These are phyloP conservation scores for Amoebophrya sp. DNA, from an alignment of 169 alveolate genomes.

Conservation along the genomic window DNA sequence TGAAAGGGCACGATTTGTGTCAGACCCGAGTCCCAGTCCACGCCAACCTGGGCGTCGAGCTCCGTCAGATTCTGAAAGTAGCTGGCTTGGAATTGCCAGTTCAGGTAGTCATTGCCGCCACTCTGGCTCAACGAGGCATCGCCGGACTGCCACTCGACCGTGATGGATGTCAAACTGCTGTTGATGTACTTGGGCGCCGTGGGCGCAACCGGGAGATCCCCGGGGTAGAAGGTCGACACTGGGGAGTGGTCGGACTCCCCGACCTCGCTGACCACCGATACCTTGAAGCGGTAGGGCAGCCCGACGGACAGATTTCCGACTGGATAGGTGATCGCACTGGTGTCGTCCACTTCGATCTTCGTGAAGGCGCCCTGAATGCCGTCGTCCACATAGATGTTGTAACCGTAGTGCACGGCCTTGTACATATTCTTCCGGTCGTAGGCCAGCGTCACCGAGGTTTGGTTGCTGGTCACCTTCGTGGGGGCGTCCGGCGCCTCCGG, in stretches of 20 bases:
- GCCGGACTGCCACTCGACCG: not conserved
- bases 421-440: not conserved
- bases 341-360: not conserved
- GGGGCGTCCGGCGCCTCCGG: not conserved
- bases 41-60: not conserved
- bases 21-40: not conserved
- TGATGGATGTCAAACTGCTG: not conserved
- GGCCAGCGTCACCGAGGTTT: not conserved
- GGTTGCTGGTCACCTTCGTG: not conserved
- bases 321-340: not conserved
- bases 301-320: not conserved
- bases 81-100: not conserved
- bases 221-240: not conserved
- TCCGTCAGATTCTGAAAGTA: not conserved
- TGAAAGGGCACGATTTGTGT: not conserved
- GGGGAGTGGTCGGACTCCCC: not conserved
- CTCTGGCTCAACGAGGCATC: not conserved
- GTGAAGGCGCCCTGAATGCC: not conserved
- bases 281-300: constrained; percentile 29
- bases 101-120: not conserved
- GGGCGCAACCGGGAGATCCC: not conserved
- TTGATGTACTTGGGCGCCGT: not conserved
- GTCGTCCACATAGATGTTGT: not conserved
- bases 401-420: not conserved
- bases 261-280: not conserved